Evolutionary conservation across 106 monocot species (phyloP).

Genomic region (Acorus gramineus): DNA sequence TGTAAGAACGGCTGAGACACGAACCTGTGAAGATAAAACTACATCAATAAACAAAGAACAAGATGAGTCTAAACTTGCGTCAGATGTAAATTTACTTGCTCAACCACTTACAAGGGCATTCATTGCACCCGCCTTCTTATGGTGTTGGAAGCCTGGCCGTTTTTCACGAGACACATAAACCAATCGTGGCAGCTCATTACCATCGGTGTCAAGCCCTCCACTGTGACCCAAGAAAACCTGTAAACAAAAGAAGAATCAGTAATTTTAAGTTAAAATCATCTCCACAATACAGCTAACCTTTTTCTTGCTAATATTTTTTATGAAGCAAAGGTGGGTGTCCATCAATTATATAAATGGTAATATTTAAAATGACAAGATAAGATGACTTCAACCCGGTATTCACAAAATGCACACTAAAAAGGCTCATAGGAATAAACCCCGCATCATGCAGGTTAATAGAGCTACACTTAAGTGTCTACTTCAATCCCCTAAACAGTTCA

Average conservation of each 20-base stretch:
- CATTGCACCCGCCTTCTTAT: constrained; percentile 49
- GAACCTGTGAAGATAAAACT: constrained; percentile 16
- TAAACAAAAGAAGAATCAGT: not conserved
- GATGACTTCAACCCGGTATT: no score
- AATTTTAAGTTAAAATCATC: not conserved
- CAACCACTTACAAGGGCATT: constrained; percentile 29
- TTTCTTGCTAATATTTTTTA: no score
- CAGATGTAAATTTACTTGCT: not conserved
- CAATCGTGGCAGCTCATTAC: constrained; percentile 34
- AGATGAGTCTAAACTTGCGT: not conserved
- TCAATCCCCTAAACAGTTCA: no score
- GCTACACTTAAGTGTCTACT: no score
- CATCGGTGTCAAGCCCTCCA: constrained; percentile 29
- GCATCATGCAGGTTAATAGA: no score
- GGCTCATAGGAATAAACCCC: no score
- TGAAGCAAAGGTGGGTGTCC: not conserved
- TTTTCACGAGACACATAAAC: constrained; percentile 44
- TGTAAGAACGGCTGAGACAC: constrained; percentile 49
- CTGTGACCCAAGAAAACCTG: constrained; percentile 40
- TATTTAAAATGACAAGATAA: no score
- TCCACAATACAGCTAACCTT: no score
- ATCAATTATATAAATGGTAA: no score
- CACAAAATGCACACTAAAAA: no score
- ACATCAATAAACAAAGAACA: not conserved
- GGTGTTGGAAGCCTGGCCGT: constrained; percentile 39